Evolutionary conservation across 768 basidiomycete genomes (phyloP).

Genomic region (Russula earlei): DNA sequence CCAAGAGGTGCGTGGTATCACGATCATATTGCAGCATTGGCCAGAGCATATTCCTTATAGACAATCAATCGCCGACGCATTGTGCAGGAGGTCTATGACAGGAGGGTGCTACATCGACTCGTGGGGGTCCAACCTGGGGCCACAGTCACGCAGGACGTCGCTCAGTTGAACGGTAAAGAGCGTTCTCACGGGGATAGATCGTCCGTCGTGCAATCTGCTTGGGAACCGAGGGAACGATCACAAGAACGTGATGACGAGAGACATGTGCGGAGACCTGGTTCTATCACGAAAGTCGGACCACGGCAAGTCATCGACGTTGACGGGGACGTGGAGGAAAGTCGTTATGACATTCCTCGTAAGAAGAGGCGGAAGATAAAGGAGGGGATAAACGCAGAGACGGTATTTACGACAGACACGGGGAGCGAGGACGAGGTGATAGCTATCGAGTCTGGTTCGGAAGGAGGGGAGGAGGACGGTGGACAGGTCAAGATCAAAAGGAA

Average conservation of each 20-base stretch:
- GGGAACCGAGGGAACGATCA: slow-evolving; percentile 33
- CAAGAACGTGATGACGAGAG: slow-evolving; percentile 24
- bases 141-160: slow-evolving; percentile 4
- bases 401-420: slow-evolving; percentile 44
- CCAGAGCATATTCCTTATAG: slow-evolving; percentile 28
- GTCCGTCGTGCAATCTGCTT: slow-evolving; percentile 30
- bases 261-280: slow-evolving; percentile 1
- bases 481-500: slow-evolving; percentile 29
- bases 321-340: slow-evolving; percentile 44
- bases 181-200: slow-evolving; percentile 10
- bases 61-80: slow-evolving; percentile 65
- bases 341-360: slow-evolving; percentile 33
- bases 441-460: slow-evolving; percentile 1
- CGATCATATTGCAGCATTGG: neutral
- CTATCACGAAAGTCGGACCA: neutral
- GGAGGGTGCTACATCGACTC: slow-evolving; percentile 46
- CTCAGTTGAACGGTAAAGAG: neutral
- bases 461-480: slow-evolving; percentile 6
- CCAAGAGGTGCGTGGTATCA: slow-evolving; percentile 52
- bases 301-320: slow-evolving; percentile 20
- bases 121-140: slow-evolving; percentile 34
- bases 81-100: slow-evolving; percentile 60
- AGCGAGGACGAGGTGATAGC: slow-evolving; percentile 24
- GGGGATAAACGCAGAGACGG: slow-evolving; percentile 31
- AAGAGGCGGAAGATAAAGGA: slow-evolving; percentile 39